Conservation (phyloP, 805 yeast species). For the Yarrowia sp. region DNA sequence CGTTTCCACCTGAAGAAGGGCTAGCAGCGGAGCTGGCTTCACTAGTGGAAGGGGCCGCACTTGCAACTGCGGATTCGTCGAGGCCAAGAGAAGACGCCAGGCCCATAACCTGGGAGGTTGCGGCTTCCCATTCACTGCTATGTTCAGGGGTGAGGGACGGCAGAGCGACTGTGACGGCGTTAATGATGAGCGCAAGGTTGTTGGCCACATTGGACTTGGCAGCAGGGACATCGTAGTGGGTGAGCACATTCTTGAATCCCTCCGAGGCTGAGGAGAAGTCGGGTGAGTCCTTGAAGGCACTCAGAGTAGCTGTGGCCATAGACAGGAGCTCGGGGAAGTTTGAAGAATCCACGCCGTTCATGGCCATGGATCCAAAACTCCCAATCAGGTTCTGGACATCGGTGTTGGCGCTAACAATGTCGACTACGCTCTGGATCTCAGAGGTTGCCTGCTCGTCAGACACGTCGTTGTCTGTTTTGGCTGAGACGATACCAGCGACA, state of each 20-base stretch:
- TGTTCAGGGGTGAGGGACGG: conserved; percentile 13
- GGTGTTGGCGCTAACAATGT: conserved; percentile 14
- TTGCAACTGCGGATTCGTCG: not conserved
- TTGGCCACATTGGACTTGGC: conserved; percentile 14
- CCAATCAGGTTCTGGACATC: conserved; percentile 17
- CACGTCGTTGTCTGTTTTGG: conserved; percentile 17
- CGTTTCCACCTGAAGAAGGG: not conserved
- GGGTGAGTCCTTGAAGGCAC: conserved; percentile 19
- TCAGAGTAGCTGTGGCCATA: conserved; percentile 11
- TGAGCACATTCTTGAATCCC: conserved; percentile 6
- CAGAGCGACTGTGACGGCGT: conserved; percentile 11
- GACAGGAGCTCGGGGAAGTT: conserved; percentile 22
- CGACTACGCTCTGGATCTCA: conserved; percentile 24
- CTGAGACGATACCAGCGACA: conserved; percentile 10
- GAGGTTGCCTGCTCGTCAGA: conserved; percentile 26
- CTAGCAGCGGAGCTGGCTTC: not conserved
- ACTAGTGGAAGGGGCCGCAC: not conserved
- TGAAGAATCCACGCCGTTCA: conserved; percentile 3
- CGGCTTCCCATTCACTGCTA: conserved; percentile 8
- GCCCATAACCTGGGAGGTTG: not conserved
- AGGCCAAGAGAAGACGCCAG: conserved; percentile 12
- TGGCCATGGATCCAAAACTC: conserved; percentile 4
- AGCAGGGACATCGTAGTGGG: conserved; percentile 18
- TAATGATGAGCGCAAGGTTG: conserved; percentile 6
- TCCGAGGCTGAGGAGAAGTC: conserved; percentile 21